A percentile compares a stretch with the other conserved stretches of the same genome.
phyloP scores from a whole-genome alignment of 1,284 basidiomycete genomes.

The Coniferiporia weirii region DNA sequence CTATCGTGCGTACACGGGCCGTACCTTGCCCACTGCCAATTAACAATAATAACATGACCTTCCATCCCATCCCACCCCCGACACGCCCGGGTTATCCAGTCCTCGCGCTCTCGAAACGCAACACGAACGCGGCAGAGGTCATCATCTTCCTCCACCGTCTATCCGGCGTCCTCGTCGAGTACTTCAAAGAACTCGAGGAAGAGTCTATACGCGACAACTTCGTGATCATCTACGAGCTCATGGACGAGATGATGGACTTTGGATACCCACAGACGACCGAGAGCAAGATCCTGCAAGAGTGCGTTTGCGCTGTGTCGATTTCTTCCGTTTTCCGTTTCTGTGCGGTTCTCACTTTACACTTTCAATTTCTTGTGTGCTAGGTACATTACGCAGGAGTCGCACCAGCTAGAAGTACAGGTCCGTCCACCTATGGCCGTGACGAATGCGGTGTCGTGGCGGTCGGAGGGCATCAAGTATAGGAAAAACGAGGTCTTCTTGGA shows the following conservation, averaged over 20 bases:
- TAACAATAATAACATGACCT: not conserved
- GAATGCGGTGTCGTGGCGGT: slow-evolving; percentile 98
- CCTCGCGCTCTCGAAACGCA: slow-evolving; percentile 92
- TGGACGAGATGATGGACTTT: slow-evolving; percentile 99
- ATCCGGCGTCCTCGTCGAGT: slow-evolving; percentile 86
- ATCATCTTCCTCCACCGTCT: slow-evolving; percentile 96
- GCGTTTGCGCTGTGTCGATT: slow-evolving; percentile 29
- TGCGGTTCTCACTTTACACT: not conserved
- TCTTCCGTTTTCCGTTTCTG: too few species aligned
- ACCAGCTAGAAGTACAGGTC: slow-evolving; percentile 97
- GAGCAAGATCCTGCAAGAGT: slow-evolving; percentile 98
- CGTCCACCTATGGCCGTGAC: slow-evolving; percentile 97
- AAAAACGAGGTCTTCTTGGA: slow-evolving; percentile 99
- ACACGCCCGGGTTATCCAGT: slow-evolving; percentile 44
- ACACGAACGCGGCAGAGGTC: slow-evolving; percentile 94
- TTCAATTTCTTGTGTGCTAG: slow-evolving; percentile 28
- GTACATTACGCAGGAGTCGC: slow-evolving; percentile 98
- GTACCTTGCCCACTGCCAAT: not conserved
- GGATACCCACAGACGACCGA: slow-evolving; percentile 99
- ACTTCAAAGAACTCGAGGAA: slow-evolving; percentile 99
- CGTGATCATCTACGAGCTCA: slow-evolving; percentile 94
- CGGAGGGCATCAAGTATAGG: slow-evolving; percentile 94
- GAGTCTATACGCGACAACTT: slow-evolving; percentile 99
- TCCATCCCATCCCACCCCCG: not conserved
- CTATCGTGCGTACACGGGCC: slow-evolving; percentile 64